These are phyloP conservation scores for Botrytis paeoniae DNA, from an alignment of 2,329 filamentous ascomycete genomes.

Conservation along the genomic window DNA sequence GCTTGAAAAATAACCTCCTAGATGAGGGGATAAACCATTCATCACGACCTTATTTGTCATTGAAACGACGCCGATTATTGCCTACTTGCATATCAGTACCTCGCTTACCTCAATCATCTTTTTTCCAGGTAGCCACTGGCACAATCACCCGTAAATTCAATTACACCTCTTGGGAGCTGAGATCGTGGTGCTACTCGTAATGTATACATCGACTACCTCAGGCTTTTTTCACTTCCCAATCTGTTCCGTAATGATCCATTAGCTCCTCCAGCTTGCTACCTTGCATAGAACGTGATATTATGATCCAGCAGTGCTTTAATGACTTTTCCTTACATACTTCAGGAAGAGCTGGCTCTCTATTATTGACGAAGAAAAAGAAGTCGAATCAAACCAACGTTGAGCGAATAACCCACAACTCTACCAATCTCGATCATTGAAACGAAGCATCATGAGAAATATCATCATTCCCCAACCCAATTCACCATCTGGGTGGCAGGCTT, in stretches of 20 bases:
- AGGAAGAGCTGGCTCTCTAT: not conserved
- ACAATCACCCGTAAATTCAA: not conserved
- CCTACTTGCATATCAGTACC: not conserved
- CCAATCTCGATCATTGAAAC: not conserved
- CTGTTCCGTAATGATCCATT: not conserved
- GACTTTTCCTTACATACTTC: not conserved
- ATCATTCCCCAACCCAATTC: conserved; percentile 1
- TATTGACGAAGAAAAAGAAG: not conserved
- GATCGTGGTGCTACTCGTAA: not conserved
- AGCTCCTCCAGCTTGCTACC: not conserved
- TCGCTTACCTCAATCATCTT: not conserved
- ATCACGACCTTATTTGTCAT: not conserved
- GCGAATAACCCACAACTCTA: not conserved
- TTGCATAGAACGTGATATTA: not conserved
- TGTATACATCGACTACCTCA: not conserved
- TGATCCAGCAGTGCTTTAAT: not conserved
- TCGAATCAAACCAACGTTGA: accelerated
- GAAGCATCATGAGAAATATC: not conserved
- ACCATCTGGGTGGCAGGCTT: conserved; percentile 8
- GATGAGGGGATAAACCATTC: not conserved
- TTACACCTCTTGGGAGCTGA: not conserved
- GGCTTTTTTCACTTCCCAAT: too few species aligned
- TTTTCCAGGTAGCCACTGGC: not conserved
- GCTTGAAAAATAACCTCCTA: not conserved
- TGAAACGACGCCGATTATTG: not conserved